Evolutionary conservation across 148 eudicot genomes (phyloP).

Genomic region (Camellia lanceoleosa): DNA sequence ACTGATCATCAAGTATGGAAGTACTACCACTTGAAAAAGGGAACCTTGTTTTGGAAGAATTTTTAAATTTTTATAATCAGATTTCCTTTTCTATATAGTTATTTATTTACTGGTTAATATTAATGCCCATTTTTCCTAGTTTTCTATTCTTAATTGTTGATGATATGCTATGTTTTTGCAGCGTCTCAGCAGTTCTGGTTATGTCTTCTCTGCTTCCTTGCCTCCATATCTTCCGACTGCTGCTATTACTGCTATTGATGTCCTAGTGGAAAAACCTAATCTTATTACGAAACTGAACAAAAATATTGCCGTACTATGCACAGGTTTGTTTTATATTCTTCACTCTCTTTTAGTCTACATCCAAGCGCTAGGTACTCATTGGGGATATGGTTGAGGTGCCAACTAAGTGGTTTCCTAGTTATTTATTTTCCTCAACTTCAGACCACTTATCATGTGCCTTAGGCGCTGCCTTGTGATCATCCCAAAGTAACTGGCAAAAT

Average conservation of each 20-base stretch:
- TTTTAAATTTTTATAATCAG: not conserved
- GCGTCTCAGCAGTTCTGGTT: conserved; percentile 98
- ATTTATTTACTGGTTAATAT: not conserved
- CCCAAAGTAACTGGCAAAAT: not conserved
- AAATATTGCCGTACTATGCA: conserved; percentile 52
- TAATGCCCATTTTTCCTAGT: not conserved
- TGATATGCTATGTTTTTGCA: conserved; percentile 27
- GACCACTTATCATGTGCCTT: not conserved
- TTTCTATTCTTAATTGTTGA: not conserved
- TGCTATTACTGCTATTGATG: conserved; percentile 87
- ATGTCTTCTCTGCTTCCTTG: conserved; percentile 95
- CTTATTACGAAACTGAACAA: conserved; percentile 57
- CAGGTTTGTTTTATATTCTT: conserved; percentile 45
- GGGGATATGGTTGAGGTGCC: not conserved
- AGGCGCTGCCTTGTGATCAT: not conserved
- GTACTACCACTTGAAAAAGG: not conserved
- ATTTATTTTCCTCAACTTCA: not conserved
- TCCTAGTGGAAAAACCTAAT: conserved; percentile 73
- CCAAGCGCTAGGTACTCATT: not conserved
- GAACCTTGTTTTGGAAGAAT: not conserved
- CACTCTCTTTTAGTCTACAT: not conserved
- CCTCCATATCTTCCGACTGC: conserved; percentile 98
- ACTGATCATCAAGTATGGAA: conserved; percentile 85
- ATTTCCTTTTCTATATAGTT: not conserved
- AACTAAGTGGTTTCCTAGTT: not conserved